Evolutionary conservation across 2,329 filamentous ascomycete genomes (phyloP), one percentile per base, ranked within the genome.

Genomic region (Colletotrichum sojae): DNA sequence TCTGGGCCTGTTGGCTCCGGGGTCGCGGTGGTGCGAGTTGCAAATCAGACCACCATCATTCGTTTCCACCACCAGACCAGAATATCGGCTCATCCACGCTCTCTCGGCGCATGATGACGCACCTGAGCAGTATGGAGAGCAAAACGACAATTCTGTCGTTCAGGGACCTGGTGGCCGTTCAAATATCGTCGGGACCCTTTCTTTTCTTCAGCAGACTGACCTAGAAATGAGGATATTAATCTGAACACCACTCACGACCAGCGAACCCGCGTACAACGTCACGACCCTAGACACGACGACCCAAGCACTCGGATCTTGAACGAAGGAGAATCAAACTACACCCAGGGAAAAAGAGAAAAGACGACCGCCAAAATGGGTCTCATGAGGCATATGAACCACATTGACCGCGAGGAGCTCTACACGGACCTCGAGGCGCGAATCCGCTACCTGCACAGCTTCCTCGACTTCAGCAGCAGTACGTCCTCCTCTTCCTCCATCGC

Each of bases 391-490:
- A 82, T 82, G 75, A 83, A 90, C 77, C 91, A 93, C 75, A 85
- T 94, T 73, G 88, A 91, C 78, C 89, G 92, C 52, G 89, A 90
- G 78, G 88, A 91, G 49, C 83, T 94, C 6, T 94, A 94, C 79
- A 92, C 89, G 25, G 89, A 88, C 73, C 84, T 94, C 16, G 90
- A 93, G 71, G 86, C 88, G 0, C 85, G 92, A 58, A 88, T 94
- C 68, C 87, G 88, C 59, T 94, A 94, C 71, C 85, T 94, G 2
- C 92, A 94, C 74, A 89, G 89, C 36, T 94, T 94, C 69, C 87
- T 94, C 27, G 92, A 94, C 75, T 94, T 94, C 76, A 90, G 87
- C 73, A 87, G 88, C 69, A 85, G 92, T 93, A 83, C 58, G 89
- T 79, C 13, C 25, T n/a, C 25, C 8, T 31, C 27, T 6, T 10